Base-by-base conservation (phyloP, 139 green algal genomes). In the Auxenochlorella protothecoides region DNA sequence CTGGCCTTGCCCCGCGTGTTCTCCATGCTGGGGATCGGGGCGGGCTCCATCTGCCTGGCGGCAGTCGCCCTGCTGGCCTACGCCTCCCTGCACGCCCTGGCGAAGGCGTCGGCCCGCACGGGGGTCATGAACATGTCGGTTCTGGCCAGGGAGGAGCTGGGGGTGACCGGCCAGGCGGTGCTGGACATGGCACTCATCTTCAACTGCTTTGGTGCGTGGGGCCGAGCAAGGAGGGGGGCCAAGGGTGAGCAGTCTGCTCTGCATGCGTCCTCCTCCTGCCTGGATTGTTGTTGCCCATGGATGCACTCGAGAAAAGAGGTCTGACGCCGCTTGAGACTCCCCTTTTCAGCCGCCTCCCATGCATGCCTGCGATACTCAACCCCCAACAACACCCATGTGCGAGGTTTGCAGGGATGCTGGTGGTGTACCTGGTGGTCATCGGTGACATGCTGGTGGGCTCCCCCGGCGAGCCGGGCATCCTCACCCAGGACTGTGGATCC, bases 1-100 rank as follows among this genome's bases (percentile, higher is more conserved):
- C 69, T 79, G 65, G 75, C 75, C 3, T 53, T 79, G 63, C 75
- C 75, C 8, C 69, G 69, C 9, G 63, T 79, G 8, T 76, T 74
- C 51, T 51, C 54, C 27, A 59, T 78, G 44, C 61, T 74, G 27
- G 68, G 68, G 10, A 66, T 78, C 2, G 68, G 68, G 13, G 51
- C 68, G 54, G 64, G 14, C 27, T n/a, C n/a, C 62, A 68, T 75
- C 55, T 66, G 61, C 61, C 71, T 79, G 16, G 63, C 59, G 11
- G 65, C 76, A 8, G 14, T 79, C 2, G 68, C 75, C 6, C 8
- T 54, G 15, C 66, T 79, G 11, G 71, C 75, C 14, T 61, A 62
- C 44, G 15, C 51, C 69, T 70, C 59, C 54, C 61, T 79, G 62
- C 63, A 68, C 60, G 13, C 65, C 13, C 69, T 74, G 13, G 67